Conservation (phyloP, 345 rosid genomes). For the Arabidopsis arenosa region DNA sequence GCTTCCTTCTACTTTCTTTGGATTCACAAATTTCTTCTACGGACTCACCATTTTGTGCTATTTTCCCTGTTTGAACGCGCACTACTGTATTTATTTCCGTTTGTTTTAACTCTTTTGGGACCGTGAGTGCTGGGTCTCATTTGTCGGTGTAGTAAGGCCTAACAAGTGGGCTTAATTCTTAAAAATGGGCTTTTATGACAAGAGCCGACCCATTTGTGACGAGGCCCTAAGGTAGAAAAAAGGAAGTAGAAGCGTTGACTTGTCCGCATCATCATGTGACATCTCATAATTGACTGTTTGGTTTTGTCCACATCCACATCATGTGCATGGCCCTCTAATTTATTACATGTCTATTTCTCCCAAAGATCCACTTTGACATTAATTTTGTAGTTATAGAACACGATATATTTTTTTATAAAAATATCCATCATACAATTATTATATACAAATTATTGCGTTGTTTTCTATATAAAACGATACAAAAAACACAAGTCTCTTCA, state of each 20-base stretch:
- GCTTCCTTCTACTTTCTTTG: too few species aligned
- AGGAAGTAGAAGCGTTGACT: conserved; percentile 36
- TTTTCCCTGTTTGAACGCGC: too few species aligned
- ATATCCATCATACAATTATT: conserved; percentile 17
- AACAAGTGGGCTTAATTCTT: background rate
- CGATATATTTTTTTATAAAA: background rate
- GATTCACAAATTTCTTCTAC: too few species aligned
- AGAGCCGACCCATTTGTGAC: conserved; percentile 5
- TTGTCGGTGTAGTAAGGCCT: background rate
- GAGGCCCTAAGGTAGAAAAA: background rate
- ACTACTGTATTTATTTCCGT: too few species aligned
- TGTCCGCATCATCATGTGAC: conserved; percentile 36
- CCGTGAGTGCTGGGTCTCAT: background rate
- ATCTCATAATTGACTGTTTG: conserved; percentile 32
- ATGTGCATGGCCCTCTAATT: conserved; percentile 33
- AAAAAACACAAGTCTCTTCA: conserved; percentile 36
- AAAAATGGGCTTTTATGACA: background rate
- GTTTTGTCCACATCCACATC: conserved; percentile 39
- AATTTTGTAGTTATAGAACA: conserved; percentile 4
- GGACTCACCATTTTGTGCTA: too few species aligned
- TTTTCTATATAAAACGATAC: background rate
- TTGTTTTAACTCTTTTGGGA: too few species aligned
- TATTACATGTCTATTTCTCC: conserved; percentile 15
- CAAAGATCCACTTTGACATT: conserved; percentile 14
- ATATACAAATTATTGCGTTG: background rate